A percentile compares a stretch with the other conserved stretches of the same genome.
phyloP scores from a whole-genome alignment of 148 eudicot species.

The Chenopodium quinoa region DNA sequence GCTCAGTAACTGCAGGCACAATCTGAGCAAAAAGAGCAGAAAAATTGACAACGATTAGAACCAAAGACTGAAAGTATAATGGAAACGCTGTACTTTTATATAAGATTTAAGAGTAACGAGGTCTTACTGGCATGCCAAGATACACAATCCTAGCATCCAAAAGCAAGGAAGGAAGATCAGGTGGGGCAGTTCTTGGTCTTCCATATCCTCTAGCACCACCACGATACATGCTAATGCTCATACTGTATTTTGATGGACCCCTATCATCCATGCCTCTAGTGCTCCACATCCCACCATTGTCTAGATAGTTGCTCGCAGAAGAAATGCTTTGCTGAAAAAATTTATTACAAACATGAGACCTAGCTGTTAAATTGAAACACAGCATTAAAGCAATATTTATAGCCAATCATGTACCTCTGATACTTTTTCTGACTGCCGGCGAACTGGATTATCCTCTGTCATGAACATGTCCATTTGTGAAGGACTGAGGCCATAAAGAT shows the following conservation, averaged over 20 bases:
- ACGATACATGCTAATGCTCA: conserved; percentile 76
- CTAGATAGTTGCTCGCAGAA: conserved; percentile 53
- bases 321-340: conserved; percentile 68
- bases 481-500: conserved; percentile 74
- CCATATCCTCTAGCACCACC: conserved; percentile 64
- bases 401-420: conserved; percentile 52
- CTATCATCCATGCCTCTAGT: conserved; percentile 44
- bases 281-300: conserved; percentile 67
- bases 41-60: conserved; percentile 3
- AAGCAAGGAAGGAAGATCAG: conserved; percentile 82
- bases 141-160: conserved; percentile 72
- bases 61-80: background rate
- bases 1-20: conserved; percentile 83
- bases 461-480: conserved; percentile 86
- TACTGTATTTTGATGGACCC: conserved; percentile 65
- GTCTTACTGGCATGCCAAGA: conserved; percentile 85
- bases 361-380: conserved; percentile 5
- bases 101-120: background rate
- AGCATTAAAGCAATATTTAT: background rate
- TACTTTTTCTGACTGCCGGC: conserved; percentile 62
- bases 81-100: background rate
- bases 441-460: conserved; percentile 71
- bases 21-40: conserved; percentile 49
- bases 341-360: conserved; percentile 8
- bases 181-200: conserved; percentile 71